Conservation (phyloP, 2,329 filamentous ascomycete genomes). For the Sporothrix protearum region DNA sequence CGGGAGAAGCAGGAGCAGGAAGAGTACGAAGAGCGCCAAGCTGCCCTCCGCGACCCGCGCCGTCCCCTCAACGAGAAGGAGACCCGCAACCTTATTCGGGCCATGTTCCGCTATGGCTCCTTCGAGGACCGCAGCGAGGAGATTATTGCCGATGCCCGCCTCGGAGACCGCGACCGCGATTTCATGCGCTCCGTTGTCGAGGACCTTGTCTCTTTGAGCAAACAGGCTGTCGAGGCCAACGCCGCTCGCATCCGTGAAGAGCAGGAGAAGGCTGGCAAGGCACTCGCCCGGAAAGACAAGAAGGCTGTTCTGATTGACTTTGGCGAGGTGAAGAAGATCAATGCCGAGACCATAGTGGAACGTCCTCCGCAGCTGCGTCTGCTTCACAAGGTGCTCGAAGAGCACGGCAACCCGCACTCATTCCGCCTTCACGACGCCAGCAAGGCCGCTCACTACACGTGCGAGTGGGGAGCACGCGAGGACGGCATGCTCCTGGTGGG, state of each 20-base stretch:
- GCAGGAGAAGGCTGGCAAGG: constrained; percentile 77
- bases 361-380: constrained; percentile 85
- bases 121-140: constrained; percentile 86
- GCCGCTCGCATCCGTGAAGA: constrained; percentile 71
- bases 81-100: constrained; percentile 83
- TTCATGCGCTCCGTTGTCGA: constrained; percentile 72
- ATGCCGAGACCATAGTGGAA: constrained; percentile 91
- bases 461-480: constrained; percentile 86
- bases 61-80: constrained; percentile 92
- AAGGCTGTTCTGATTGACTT: constrained; percentile 97
- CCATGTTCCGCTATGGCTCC: constrained; percentile 85
- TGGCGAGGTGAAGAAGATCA: constrained; percentile 87
- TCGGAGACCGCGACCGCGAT: constrained; percentile 77
- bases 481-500: constrained; percentile 96
- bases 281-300: constrained; percentile 91
- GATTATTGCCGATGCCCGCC: constrained; percentile 79
- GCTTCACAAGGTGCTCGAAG: constrained; percentile 68
- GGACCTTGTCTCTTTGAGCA: constrained; percentile 62
- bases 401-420: constrained; percentile 64
- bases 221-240: constrained; percentile 61
- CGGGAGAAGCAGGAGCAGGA: constrained; percentile 66
- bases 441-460: constrained; percentile 87
- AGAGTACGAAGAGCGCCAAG: constrained; percentile 69
- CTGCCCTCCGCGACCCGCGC: constrained; percentile 74
- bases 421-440: constrained; percentile 90